Conservation (phyloP, 1,139 yeast species). For the Yamadazyma dushanensis region DNA sequence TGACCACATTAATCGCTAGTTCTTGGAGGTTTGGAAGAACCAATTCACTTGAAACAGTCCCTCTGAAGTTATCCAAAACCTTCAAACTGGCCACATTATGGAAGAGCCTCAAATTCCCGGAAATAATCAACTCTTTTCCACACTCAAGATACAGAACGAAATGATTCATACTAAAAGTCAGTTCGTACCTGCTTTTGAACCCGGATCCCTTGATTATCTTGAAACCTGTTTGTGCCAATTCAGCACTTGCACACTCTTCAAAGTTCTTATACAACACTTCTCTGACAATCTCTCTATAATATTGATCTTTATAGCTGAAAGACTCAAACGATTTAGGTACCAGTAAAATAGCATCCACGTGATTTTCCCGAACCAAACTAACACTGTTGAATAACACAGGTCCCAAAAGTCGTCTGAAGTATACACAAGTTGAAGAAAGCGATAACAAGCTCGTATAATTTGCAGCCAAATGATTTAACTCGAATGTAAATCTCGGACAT, state of each 20-base stretch:
- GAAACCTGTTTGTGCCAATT: conserved; percentile 24
- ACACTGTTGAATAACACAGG: conserved; percentile 21
- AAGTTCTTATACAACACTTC: conserved; percentile 22
- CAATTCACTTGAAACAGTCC: not conserved
- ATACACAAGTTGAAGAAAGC: conserved; percentile 27
- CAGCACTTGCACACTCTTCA: conserved; percentile 21
- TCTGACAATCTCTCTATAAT: conserved; percentile 22
- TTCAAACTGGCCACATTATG: conserved; percentile 21
- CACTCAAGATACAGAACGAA: conserved; percentile 29
- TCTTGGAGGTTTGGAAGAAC: conserved; percentile 11
- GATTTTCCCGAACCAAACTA: conserved; percentile 29
- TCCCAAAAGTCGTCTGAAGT: conserved; percentile 23
- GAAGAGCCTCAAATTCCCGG: conserved; percentile 20
- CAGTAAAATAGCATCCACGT: conserved; percentile 29
- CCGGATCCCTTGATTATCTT: conserved; percentile 18
- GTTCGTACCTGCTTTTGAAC: conserved; percentile 21
- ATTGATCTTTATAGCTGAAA: conserved; percentile 24
- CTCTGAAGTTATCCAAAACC: conserved; percentile 19
- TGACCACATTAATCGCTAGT: conserved; percentile 21
- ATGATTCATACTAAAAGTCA: conserved; percentile 19
- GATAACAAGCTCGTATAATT: conserved; percentile 18
- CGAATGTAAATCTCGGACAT: conserved; percentile 15
- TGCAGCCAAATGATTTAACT: conserved; percentile 14
- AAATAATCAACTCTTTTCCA: conserved; percentile 20
- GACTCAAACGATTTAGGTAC: conserved; percentile 22